Evolutionary conservation across 1,284 basidiomycete genomes (phyloP).

Genomic region (Ustilago cynodontis): DNA sequence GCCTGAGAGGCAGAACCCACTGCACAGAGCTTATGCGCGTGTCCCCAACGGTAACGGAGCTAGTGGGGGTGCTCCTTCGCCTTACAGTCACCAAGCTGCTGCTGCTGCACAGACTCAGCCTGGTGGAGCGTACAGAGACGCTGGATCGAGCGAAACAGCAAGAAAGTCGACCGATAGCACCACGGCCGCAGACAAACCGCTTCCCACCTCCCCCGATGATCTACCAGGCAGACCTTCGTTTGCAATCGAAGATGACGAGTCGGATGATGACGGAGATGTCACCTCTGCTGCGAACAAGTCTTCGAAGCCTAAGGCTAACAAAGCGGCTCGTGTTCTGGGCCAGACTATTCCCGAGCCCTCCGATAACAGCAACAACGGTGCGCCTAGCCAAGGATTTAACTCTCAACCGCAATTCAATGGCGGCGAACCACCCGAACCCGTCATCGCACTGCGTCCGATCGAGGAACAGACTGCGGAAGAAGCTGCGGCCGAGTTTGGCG

Average conservation of each 20-base stretch:
- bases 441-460: conserved; percentile 67
- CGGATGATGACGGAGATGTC: conserved; percentile 46
- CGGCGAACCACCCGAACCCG: conserved; percentile 64
- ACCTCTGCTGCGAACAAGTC: neutral
- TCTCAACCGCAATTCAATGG: conserved; percentile 30
- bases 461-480: conserved; percentile 57
- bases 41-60: conserved; percentile 21
- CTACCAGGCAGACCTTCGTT: conserved; percentile 53
- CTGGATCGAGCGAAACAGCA: conserved; percentile 5
- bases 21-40: conserved; percentile 63
- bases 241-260: conserved; percentile 62
- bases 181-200: conserved; percentile 36
- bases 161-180: conserved; percentile 38
- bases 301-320: conserved; percentile 10
- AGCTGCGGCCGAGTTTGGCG: conserved; percentile 63
- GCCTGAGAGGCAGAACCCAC: conserved; percentile 63
- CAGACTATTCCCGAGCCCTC: conserved; percentile 12
- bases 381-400: neutral
- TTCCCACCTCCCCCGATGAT: conserved; percentile 41
- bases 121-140: conserved; percentile 40
- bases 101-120: conserved; percentile 41
- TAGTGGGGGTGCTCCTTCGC: conserved; percentile 27
- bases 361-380: neutral
- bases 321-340: conserved; percentile 27
- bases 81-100: conserved; percentile 63